Percentiles rank a stretch among this genome's conserved stretches.
These are phyloP conservation scores for Grosmannia serpens DNA, from an alignment of 2,329 filamentous ascomycete species.

Conservation along the genomic window DNA sequence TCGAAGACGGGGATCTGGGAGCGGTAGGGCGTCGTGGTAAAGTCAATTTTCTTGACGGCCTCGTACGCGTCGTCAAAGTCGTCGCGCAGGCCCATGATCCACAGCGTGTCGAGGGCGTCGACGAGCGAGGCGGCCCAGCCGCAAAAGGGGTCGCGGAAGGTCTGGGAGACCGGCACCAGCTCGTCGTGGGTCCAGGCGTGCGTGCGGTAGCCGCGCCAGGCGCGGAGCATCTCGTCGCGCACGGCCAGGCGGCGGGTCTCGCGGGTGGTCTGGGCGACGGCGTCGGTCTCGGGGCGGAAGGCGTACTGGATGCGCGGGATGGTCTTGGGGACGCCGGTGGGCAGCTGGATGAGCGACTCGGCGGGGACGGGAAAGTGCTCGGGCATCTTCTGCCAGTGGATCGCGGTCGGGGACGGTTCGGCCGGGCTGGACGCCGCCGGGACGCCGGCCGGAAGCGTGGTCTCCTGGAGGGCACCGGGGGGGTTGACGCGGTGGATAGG, in stretches of 20 bases:
- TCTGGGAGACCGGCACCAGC: conserved; percentile 58
- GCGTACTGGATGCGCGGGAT: conserved; percentile 68
- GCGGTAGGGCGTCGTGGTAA: conserved; percentile 54
- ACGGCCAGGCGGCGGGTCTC: conserved; percentile 53
- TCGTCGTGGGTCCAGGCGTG: conserved; percentile 83
- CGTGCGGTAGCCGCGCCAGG: conserved; percentile 73
- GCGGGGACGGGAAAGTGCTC: conserved; percentile 69
- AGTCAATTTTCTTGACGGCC: conserved; percentile 65
- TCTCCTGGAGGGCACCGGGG: neutral
- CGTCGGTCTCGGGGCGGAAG: conserved; percentile 53
- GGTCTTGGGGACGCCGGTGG: conserved; percentile 54
- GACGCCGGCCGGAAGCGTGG: too few species aligned
- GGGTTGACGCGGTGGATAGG: neutral
- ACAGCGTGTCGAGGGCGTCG: conserved; percentile 71
- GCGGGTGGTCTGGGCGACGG: conserved; percentile 46
- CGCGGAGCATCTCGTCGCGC: conserved; percentile 61
- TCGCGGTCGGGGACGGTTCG: neutral
- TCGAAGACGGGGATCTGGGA: conserved; percentile 80
- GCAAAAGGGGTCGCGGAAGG: conserved; percentile 69
- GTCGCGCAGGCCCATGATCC: conserved; percentile 70
- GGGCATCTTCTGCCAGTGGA: conserved; percentile 60
- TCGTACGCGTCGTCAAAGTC: conserved; percentile 72
- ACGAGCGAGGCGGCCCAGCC: conserved; percentile 85
- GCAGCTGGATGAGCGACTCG: conserved; percentile 62
- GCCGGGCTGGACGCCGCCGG: too few species aligned